Base-by-base conservation (phyloP, 306 rosid genomes). In the Benincasa hispida region DNA sequence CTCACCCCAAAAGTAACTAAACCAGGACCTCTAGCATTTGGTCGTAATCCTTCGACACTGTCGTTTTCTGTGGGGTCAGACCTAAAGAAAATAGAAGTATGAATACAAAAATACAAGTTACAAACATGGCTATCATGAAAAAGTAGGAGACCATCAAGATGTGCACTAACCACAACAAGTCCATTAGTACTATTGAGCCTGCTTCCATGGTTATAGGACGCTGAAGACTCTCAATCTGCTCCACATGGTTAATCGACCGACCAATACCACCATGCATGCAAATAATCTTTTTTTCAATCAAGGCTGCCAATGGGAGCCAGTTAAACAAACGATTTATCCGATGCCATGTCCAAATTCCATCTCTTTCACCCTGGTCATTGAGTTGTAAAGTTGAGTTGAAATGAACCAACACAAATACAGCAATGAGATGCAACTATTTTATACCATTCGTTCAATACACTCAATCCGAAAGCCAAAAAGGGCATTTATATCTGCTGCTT, bases 241-340 rank as follows among this genome's bases (percentile, higher is more conserved):
- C 99, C 62, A 94, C 87, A 55, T 94, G 99, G 84, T 90, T 94
- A 87, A 94, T 94, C 54, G 99, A 94, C 75, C 97, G 95, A 76
- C 99, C 99, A 79, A 94, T 94, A 75, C 99, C 99, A 28, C 99
- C 97, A 78, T 92, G 99, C 99, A 94, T 94, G 85, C 99, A 94
- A 82, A 92, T 94, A 67, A 94, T 92, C 79, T 94, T 94, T 84
- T 94, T 94, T 87, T 94, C 98, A 69, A 94, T 94, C 42, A 94
- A 81, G 67, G 99, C 99, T 22, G 99, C 98, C 35, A 94, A 85
- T 56, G 99, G 99, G 83, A 94, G 98, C 99, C 99, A 94, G 85
- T 94, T 94, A 81, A 94, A 94, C 83, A 94, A 86, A 79, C 97
- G 94, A 83, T 94, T 94, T 81, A 94, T 89, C 56, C 99, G 96